Percentiles rank a stretch among this genome's conserved stretches.
Conservation (phyloP, 2,329 filamentous ascomycete genomes). For the Verticillium zaregamsianum region DNA sequence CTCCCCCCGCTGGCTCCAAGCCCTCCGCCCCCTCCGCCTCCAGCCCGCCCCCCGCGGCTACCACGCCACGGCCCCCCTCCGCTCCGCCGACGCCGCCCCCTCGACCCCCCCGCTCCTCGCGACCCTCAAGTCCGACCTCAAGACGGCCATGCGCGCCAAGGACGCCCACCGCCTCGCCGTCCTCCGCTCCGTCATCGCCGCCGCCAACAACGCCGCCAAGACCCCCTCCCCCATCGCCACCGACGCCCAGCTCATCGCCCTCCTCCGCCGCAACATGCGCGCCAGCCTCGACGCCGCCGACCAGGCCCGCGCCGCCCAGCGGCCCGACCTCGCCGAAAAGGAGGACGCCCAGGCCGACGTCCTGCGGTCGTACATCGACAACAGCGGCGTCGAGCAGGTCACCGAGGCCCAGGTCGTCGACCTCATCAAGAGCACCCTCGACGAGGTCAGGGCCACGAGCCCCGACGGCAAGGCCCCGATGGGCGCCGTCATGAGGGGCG, state of each 20-base stretch:
- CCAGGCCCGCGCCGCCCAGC: constrained; percentile 60
- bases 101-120: constrained; percentile 41
- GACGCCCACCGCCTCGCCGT: constrained; percentile 62
- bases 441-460: constrained; percentile 43
- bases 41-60: not conserved
- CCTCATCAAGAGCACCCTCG: constrained; percentile 48
- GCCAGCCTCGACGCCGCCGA: constrained; percentile 53
- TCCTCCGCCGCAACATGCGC: constrained; percentile 62
- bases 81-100: constrained; percentile 23
- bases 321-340: constrained; percentile 66
- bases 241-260: constrained; percentile 63
- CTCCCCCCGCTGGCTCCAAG: constrained; percentile 16
- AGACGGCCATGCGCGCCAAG: constrained; percentile 62
- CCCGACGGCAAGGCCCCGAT: constrained; percentile 40
- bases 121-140: constrained; percentile 57
- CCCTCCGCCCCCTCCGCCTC: constrained; percentile 17
- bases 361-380: constrained; percentile 59
- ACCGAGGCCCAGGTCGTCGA: constrained; percentile 53
- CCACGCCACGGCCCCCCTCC: constrained; percentile 11
- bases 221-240: constrained; percentile 64
- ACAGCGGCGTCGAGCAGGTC: constrained; percentile 55
- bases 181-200: constrained; percentile 63
- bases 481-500: constrained; percentile 60
- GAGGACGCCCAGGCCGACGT: constrained; percentile 63
- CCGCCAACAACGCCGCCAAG: constrained; percentile 73